phyloP scores from a whole-genome alignment of 176 grass and related monocot genomes.

The Miscanthus lutarioriparius region DNA sequence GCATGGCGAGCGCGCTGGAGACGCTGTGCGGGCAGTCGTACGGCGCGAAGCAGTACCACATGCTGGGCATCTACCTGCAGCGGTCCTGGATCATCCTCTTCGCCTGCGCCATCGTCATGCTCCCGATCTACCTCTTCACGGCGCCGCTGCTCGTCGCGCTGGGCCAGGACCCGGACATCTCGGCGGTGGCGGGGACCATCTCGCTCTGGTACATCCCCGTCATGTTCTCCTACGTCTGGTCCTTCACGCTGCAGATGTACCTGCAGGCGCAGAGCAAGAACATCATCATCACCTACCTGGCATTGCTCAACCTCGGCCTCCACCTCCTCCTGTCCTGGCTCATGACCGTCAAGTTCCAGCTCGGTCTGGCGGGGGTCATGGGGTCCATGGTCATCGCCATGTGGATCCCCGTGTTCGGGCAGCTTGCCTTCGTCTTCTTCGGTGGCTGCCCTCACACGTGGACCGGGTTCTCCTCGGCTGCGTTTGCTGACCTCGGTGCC shows the following conservation, averaged over 20 bases:
- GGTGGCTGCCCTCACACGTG: constrained; percentile 69
- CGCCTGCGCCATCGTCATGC: constrained; percentile 6
- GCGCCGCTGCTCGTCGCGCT: constrained; percentile 45
- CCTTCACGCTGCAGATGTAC: constrained; percentile 82
- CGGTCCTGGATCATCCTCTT: constrained; percentile 73
- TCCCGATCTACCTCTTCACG: constrained; percentile 65
- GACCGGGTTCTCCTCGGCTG: constrained; percentile 58
- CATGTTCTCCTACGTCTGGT: constrained; percentile 54
- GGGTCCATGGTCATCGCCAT: constrained; percentile 54
- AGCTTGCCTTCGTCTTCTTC: constrained; percentile 64
- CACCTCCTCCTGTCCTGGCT: constrained; percentile 65
- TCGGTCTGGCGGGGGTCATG: constrained; percentile 59
- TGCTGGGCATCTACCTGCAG: constrained; percentile 78
- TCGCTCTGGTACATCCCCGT: constrained; percentile 69
- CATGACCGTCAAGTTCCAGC: constrained; percentile 20
- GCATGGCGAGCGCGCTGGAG: constrained; percentile 81
- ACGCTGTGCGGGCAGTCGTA: constrained; percentile 74
- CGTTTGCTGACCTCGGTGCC: constrained; percentile 48
- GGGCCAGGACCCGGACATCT: constrained; percentile 55
- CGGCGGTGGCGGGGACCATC: constrained; percentile 44
- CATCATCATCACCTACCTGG: constrained; percentile 56
- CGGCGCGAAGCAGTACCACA: constrained; percentile 63
- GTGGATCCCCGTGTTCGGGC: constrained; percentile 61
- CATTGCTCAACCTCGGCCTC: constrained; percentile 50
- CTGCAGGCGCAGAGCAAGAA: constrained; percentile 90